phyloP scores from a whole-genome alignment of 306 rosid genomes.

The Begonia peltatifolia region DNA sequence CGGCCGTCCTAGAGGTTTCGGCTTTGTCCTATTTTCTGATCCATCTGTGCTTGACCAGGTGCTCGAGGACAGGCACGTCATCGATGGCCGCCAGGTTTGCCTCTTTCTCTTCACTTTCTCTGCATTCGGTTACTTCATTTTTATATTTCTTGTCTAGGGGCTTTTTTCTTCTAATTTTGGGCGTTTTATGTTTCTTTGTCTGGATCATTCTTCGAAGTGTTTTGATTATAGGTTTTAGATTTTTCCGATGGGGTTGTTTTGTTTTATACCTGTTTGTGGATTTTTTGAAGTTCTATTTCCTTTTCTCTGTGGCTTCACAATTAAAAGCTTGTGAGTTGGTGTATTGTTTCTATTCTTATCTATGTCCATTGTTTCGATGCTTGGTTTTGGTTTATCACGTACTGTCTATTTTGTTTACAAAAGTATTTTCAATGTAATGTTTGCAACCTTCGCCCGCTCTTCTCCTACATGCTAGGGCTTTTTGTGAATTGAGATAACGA shows the following conservation, averaged over 20 bases:
- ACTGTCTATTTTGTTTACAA: no score
- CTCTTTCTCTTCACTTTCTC: neutral
- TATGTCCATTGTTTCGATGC: no score
- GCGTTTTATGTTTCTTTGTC: neutral
- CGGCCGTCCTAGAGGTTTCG: slow-evolving; percentile 48
- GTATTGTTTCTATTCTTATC: no score
- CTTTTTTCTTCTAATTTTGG: neutral
- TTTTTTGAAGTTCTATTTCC: neutral
- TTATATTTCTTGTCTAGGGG: neutral
- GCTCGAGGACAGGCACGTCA: slow-evolving; percentile 40
- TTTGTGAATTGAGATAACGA: no score
- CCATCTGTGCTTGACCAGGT: slow-evolving; percentile 39
- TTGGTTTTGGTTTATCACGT: no score
- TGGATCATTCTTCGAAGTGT: neutral
- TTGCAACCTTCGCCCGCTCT: no score
- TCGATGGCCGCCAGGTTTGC: slow-evolving; percentile 41
- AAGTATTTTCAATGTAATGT: no score
- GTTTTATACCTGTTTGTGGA: neutral
- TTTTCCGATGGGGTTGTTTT: no score
- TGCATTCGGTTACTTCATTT: slow-evolving; percentile 13
- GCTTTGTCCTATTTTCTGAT: slow-evolving; percentile 47
- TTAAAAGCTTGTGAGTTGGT: no score
- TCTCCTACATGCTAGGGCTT: no score
- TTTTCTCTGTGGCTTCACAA: neutral
- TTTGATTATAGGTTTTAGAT: no score